These are phyloP conservation scores for Pinus taeda DNA, from an alignment of 75 land plant species.

Conservation along the genomic window DNA sequence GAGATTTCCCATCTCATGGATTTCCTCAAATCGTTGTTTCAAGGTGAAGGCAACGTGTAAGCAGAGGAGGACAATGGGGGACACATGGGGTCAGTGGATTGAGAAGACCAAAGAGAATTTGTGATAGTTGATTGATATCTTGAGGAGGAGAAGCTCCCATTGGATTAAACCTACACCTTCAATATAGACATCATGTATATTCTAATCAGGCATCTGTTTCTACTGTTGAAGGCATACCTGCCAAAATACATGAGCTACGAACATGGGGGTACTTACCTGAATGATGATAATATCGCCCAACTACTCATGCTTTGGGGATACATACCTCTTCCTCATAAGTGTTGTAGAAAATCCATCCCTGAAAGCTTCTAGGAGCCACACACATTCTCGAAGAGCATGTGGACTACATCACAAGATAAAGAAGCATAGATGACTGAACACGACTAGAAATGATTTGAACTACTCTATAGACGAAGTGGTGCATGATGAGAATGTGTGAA, in stretches of 20 bases:
- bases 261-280: constrained; percentile 45
- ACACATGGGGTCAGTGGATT: too few species aligned
- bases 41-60: too few species aligned
- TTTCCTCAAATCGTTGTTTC: not conserved
- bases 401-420: too few species aligned
- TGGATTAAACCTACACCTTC: constrained; percentile 24
- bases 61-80: too few species aligned
- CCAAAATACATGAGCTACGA: constrained; percentile 42
- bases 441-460: constrained; percentile 18
- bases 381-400: too few species aligned
- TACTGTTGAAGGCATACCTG: constrained; percentile 22
- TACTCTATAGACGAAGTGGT: constrained; percentile 61
- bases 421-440: constrained; percentile 34
- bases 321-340: constrained; percentile 67
- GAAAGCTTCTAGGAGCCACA: too few species aligned
- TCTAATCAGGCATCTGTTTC: constrained; percentile 46
- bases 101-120: too few species aligned
- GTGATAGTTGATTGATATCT: too few species aligned
- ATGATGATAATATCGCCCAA: constrained; percentile 55
- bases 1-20: not conserved
- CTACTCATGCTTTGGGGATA: constrained; percentile 55
- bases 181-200: constrained; percentile 28
- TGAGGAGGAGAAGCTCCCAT: constrained; percentile 29
- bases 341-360: too few species aligned
- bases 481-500: constrained; percentile 71